Percentiles rank a stretch among this genome's conserved stretches.
Conservation (phyloP, 1,284 basidiomycete genomes). For the Ceratobasidium sp. region DNA sequence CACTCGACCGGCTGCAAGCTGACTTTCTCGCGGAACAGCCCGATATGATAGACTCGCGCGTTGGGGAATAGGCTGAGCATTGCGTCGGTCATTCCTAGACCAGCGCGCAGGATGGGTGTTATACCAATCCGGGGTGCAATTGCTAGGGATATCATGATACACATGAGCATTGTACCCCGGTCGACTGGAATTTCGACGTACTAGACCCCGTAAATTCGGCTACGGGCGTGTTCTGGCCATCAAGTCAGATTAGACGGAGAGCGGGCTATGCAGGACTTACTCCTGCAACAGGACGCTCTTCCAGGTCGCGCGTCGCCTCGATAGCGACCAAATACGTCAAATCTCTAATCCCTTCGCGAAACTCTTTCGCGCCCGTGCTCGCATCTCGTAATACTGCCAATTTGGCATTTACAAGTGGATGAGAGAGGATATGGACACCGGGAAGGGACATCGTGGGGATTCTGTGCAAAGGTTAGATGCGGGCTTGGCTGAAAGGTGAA, state of each 20-base stretch:
- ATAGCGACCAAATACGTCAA: constrained; percentile 78
- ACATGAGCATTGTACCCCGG: not conserved
- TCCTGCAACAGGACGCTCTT: constrained; percentile 68
- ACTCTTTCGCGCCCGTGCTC: constrained; percentile 75
- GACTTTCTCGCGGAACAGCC: constrained; percentile 89
- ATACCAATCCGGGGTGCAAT: constrained; percentile 84
- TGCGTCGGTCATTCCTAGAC: constrained; percentile 93
- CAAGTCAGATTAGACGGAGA: not conserved
- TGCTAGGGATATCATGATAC: constrained; percentile 52
- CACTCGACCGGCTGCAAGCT: constrained; percentile 94
- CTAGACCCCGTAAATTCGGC: constrained; percentile 67
- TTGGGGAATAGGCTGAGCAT: constrained; percentile 84
- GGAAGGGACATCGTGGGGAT: constrained; percentile 5
- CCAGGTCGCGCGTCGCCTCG: constrained; percentile 75
- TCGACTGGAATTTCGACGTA: not conserved
- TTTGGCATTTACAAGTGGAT: constrained; percentile 78
- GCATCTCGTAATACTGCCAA: constrained; percentile 75
- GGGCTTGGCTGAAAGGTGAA: not conserved
- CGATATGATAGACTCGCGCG: constrained; percentile 90
- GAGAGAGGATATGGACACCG: constrained; percentile 68
- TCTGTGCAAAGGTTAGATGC: not conserved
- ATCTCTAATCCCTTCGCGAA: constrained; percentile 79
- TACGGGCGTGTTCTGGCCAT: constrained; percentile 65
- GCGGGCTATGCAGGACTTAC: constrained; percentile 56
- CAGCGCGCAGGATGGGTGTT: constrained; percentile 91